phyloP scores from a whole-genome alignment of 2,329 filamentous ascomycete genomes.

The Colletotrichum shisoi region DNA sequence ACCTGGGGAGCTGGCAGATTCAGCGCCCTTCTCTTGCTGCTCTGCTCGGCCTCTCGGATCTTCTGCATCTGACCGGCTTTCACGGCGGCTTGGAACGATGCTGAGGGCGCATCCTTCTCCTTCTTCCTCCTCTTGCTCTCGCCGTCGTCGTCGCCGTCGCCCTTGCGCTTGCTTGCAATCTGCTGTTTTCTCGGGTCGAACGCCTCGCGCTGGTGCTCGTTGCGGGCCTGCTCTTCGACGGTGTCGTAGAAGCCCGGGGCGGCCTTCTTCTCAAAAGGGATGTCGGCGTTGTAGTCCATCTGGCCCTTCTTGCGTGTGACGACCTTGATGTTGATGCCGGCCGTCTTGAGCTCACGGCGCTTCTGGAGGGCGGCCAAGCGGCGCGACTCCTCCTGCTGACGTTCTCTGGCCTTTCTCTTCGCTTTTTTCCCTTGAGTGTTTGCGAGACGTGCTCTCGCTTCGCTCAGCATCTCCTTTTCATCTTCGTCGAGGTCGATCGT shows the following conservation, averaged over 20 bases:
- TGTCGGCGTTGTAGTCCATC: slow-evolving; percentile 99
- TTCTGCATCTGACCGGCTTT: slow-evolving; percentile 95
- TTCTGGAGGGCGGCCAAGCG: slow-evolving; percentile 92
- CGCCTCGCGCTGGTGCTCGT: slow-evolving; percentile 82
- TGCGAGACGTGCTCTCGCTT: slow-evolving; percentile 92
- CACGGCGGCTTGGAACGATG: slow-evolving; percentile 83
- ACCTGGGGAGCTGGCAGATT: slow-evolving; percentile 89
- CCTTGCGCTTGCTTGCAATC: slow-evolving; percentile 89
- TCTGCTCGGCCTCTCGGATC: slow-evolving; percentile 94
- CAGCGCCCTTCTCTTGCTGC: slow-evolving; percentile 87
- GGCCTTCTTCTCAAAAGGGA: slow-evolving; percentile 94
- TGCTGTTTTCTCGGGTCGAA: slow-evolving; percentile 96
- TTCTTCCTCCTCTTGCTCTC: slow-evolving; percentile 83
- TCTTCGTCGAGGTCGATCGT: slow-evolving; percentile 98
- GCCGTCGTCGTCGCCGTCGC: slow-evolving; percentile 83
- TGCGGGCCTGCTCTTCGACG: slow-evolving; percentile 77
- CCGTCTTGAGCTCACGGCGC: slow-evolving; percentile 93
- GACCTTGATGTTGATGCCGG: slow-evolving; percentile 98
- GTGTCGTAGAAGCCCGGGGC: slow-evolving; percentile 94
- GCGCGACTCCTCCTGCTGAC: slow-evolving; percentile 93
- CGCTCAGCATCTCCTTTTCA: slow-evolving; percentile 99
- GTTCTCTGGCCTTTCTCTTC: slow-evolving; percentile 94
- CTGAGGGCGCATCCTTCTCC: slow-evolving; percentile 81
- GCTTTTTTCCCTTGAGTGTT: slow-evolving; percentile 99
- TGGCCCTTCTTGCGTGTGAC: slow-evolving; percentile 89